phyloP scores from a whole-genome alignment of 2,329 filamentous ascomycete species.

The Ophiostoma sp. region DNA sequence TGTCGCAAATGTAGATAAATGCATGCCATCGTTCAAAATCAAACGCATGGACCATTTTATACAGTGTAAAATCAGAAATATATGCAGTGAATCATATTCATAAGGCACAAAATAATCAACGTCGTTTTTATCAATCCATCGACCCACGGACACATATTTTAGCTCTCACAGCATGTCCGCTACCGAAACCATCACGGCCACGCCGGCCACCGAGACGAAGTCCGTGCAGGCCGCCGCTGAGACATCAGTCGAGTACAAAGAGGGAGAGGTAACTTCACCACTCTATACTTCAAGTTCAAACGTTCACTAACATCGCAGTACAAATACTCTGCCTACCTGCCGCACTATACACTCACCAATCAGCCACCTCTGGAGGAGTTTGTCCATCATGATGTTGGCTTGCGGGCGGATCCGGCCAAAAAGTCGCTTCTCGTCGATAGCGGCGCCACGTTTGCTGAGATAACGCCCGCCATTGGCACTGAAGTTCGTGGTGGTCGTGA shows the following conservation, averaged over 20 bases:
- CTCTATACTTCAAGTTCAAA: not conserved
- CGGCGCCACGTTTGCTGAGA: conserved; percentile 23
- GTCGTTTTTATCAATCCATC: not conserved
- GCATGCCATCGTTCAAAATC: not conserved
- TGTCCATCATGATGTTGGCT: conserved; percentile 25
- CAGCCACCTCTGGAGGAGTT: conserved; percentile 28
- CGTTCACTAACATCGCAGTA: not conserved
- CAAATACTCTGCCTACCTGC: conserved; percentile 27
- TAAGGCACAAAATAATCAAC: not conserved
- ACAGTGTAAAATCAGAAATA: not conserved
- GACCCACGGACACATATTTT: not conserved
- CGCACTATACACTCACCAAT: conserved; percentile 24
- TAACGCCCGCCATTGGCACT: conserved; percentile 27
- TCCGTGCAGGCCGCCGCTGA: conserved; percentile 18
- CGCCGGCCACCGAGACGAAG: not conserved
- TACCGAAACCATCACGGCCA: not conserved
- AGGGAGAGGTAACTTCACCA: conserved; percentile 7
- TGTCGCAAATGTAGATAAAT: conserved; percentile 4
- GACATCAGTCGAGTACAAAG: conserved; percentile 27
- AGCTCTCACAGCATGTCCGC: not conserved
- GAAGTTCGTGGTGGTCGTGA: conserved; percentile 16
- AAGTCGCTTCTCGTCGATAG: conserved; percentile 23
- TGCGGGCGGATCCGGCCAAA: conserved; percentile 27
- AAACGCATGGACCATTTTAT: not conserved
- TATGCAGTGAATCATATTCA: no score